Evolutionary conservation across 2,329 filamentous ascomycete genomes (phyloP).

Genomic region (Akanthomyces uredinophilus): DNA sequence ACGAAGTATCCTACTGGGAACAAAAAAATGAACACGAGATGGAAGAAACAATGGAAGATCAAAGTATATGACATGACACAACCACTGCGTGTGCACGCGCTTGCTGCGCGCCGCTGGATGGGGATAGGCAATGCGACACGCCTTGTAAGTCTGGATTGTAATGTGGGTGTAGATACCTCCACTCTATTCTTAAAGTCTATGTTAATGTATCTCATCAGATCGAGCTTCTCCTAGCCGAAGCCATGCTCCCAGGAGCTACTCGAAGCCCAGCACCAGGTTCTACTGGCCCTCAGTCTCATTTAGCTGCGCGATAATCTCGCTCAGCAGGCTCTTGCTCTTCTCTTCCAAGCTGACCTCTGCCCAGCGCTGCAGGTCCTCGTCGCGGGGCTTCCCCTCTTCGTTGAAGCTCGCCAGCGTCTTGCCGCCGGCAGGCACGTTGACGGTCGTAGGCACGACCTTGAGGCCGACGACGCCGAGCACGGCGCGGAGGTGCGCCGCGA

Average conservation of each 20-base stretch:
- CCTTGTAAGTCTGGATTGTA: no score
- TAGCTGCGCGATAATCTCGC: slow-evolving; percentile 8
- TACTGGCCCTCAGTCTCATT: neutral
- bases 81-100: no score
- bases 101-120: no score
- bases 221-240: neutral
- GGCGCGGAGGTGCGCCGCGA: slow-evolving; percentile 4
- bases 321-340: neutral
- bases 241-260: neutral
- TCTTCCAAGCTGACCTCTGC: neutral
- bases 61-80: no score
- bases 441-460: neutral
- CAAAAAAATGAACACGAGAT: no score
- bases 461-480: slow-evolving; percentile 6
- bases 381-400: neutral
- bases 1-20: no score
- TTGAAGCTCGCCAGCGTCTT: slow-evolving; percentile 9
- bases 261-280: neutral
- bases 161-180: no score
- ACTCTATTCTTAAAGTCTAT: neutral
- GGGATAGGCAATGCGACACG: no score
- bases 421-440: neutral
- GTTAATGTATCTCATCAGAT: neutral
- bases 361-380: slow-evolving; percentile 11
- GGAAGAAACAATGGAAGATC: no score